phyloP scores from a whole-genome alignment of 176 grass and related monocot species.

The Bonia amplexicaulis region DNA sequence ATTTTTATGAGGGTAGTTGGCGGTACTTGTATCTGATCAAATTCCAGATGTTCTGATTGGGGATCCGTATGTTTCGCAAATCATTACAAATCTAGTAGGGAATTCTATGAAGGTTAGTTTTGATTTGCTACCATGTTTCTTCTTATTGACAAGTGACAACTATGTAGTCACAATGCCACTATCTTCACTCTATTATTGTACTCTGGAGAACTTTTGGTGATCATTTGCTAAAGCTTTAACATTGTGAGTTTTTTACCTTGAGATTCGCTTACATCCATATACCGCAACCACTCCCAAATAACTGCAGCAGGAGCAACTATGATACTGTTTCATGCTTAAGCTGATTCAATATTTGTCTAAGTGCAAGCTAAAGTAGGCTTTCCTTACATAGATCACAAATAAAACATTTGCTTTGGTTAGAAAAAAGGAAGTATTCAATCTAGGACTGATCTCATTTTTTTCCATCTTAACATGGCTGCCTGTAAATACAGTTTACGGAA shows the following conservation, averaged over 20 bases:
- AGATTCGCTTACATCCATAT: not conserved
- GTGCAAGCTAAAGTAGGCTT: not conserved
- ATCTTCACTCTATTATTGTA: not conserved
- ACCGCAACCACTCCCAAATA: not conserved
- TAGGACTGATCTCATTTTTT: not conserved
- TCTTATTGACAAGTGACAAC: not conserved
- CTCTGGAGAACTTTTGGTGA: not conserved
- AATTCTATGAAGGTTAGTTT: conserved; percentile 78
- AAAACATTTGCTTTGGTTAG: not conserved
- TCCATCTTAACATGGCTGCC: not conserved
- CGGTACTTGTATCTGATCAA: conserved; percentile 60
- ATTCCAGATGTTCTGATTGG: conserved; percentile 66
- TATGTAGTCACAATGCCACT: not conserved
- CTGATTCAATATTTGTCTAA: not conserved
- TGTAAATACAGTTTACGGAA: conserved; percentile 63
- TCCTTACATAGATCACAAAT: not conserved
- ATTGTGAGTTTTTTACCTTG: not conserved
- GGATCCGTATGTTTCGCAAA: conserved; percentile 72
- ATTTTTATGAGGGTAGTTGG: conserved; percentile 43
- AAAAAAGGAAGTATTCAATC: not conserved
- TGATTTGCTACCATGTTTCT: not conserved
- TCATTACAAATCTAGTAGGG: conserved; percentile 78
- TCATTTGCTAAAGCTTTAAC: not conserved
- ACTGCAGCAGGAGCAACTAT: not conserved
- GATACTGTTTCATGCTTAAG: not conserved